Percentiles rank a stretch among this genome's conserved stretches.
Conservation (phyloP, 2,329 filamentous ascomycete species). For the Apiospora koreana region DNA sequence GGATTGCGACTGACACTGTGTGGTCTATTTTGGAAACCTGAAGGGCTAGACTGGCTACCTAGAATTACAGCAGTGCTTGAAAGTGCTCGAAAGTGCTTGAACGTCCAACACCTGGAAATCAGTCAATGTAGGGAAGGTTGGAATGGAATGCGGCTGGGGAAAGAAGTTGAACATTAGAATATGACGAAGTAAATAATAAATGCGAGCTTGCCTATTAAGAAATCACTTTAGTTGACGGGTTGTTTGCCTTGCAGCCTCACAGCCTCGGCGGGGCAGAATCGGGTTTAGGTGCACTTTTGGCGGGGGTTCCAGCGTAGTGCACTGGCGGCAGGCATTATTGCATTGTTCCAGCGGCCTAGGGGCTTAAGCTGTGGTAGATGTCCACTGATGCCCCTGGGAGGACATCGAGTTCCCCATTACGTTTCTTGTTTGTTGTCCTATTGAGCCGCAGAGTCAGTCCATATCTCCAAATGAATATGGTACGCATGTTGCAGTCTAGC, state of each 20-base stretch:
- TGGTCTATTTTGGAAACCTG: not conserved
- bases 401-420: no score
- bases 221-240: not conserved
- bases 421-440: no score
- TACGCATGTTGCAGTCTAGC: no score
- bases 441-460: no score
- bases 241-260: not conserved
- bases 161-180: not conserved
- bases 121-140: not conserved
- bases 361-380: not conserved
- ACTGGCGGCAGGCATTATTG: no score
- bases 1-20: not conserved
- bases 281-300: not conserved
- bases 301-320: no score
- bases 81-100: not conserved
- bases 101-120: not conserved
- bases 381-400: no score
- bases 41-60: constrained; percentile 1
- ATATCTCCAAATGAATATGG: no score
- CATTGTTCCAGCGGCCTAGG: not conserved
- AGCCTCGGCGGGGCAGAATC: not conserved
- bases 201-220: not conserved
- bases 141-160: not conserved
- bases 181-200: not conserved
- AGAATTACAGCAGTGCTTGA: not conserved